Evolutionary conservation across 352 stramenopile species (phyloP).

Genomic region (Globisporangium carolinianum): DNA sequence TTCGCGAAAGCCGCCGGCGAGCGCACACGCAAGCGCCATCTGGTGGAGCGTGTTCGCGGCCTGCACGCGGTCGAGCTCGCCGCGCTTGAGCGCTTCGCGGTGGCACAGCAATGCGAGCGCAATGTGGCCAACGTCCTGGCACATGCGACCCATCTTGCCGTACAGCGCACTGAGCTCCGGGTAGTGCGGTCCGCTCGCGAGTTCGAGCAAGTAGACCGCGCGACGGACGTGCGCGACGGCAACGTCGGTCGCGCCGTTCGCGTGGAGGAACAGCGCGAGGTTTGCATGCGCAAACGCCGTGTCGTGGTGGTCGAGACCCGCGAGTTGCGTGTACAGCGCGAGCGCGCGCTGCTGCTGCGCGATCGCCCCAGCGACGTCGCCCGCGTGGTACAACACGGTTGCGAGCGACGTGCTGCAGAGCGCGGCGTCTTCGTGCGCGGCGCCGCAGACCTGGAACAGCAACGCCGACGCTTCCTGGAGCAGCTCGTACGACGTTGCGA

Average conservation of each 20-base stretch:
- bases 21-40: slow-evolving; percentile 76
- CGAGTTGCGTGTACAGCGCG: slow-evolving; percentile 88
- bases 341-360: slow-evolving; percentile 87
- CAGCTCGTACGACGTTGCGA: slow-evolving; percentile 78
- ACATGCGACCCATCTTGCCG: slow-evolving; percentile 94
- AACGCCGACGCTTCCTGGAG: slow-evolving; percentile 89
- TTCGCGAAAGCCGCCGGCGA: slow-evolving; percentile 78
- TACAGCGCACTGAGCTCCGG: slow-evolving; percentile 88
- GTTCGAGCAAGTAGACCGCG: slow-evolving; percentile 91
- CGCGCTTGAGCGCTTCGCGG: slow-evolving; percentile 79
- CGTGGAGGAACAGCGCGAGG: slow-evolving; percentile 89
- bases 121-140: slow-evolving; percentile 87
- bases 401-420: slow-evolving; percentile 90
- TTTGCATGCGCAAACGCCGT: slow-evolving; percentile 88
- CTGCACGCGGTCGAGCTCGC: slow-evolving; percentile 83
- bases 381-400: slow-evolving; percentile 89
- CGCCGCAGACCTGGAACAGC: slow-evolving; percentile 92
- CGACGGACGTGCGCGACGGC: slow-evolving; percentile 88
- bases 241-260: slow-evolving; percentile 76
- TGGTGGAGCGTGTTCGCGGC: slow-evolving; percentile 84
- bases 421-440: slow-evolving; percentile 89
- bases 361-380: slow-evolving; percentile 86
- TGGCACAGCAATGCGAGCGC: slow-evolving; percentile 85
- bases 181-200: slow-evolving; percentile 87
- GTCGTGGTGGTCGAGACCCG: slow-evolving; percentile 91